A percentile compares a stretch with the other conserved stretches of the same genome.
phyloP scores from a whole-genome alignment of 345 rosid species.

The Bruguiera gymnorhiza region DNA sequence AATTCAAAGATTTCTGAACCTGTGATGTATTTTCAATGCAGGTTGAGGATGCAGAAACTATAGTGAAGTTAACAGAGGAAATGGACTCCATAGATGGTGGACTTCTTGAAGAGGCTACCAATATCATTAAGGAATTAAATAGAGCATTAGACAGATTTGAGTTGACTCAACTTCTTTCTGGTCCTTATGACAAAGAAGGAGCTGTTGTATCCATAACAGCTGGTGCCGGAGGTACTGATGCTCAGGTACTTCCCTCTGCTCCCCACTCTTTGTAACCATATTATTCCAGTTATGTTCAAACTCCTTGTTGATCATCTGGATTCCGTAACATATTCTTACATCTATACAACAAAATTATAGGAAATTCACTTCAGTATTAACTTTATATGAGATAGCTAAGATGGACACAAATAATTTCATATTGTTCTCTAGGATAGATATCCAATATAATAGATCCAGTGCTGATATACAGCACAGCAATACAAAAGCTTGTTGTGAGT shows the following conservation, averaged over 20 bases:
- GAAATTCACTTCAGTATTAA: too few species aligned
- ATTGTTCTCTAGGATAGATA: too few species aligned
- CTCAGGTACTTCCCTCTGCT: constrained; percentile 55
- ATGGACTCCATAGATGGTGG: constrained; percentile 83
- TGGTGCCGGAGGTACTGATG: constrained; percentile 99
- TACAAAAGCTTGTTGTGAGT: too few species aligned
- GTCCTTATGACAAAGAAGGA: constrained; percentile 91
- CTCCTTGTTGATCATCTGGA: not conserved
- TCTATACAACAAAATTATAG: not conserved
- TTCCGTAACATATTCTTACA: not conserved
- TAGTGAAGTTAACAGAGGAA: constrained; percentile 79
- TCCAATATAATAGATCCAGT: too few species aligned
- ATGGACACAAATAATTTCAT: too few species aligned
- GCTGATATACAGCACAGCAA: too few species aligned
- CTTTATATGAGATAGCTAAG: too few species aligned
- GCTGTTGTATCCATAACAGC: constrained; percentile 81
- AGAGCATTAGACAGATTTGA: constrained; percentile 67
- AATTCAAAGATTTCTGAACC: too few species aligned
- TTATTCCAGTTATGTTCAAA: not conserved
- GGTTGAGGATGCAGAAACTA: constrained; percentile 94
- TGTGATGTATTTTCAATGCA: constrained; percentile 22
- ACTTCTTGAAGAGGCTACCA: constrained; percentile 77
- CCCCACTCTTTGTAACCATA: not conserved
- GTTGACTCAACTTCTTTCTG: constrained; percentile 89
- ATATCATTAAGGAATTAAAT: constrained; percentile 62